Conservation (phyloP, 192 early-diverging fungal genomes). For the Rhizoclosmatium globosum region DNA sequence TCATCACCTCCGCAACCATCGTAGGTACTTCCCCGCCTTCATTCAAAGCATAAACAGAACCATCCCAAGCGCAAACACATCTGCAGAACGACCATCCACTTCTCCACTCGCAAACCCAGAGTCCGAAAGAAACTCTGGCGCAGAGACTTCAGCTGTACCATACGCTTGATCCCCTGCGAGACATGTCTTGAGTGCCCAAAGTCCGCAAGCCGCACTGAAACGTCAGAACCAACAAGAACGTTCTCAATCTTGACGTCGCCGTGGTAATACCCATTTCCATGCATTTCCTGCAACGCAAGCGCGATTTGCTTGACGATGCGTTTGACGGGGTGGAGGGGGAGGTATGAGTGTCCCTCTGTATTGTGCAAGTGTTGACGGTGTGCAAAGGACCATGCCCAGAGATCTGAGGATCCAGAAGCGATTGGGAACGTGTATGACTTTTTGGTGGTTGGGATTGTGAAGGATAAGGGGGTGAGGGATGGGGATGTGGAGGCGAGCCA, state of each 20-base stretch:
- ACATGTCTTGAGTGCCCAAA: slow-evolving; percentile 31
- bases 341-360: slow-evolving; percentile 4
- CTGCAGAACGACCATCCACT: slow-evolving; percentile 26
- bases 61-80: slow-evolving; percentile 43
- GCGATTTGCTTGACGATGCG: slow-evolving; percentile 55
- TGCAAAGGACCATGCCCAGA: slow-evolving; percentile 20
- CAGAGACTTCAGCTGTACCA: slow-evolving; percentile 15
- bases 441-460: not conserved
- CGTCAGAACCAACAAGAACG: slow-evolving; percentile 43
- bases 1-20: not conserved
- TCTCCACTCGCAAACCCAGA: not conserved
- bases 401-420: slow-evolving; percentile 12
- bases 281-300: slow-evolving; percentile 49
- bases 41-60: slow-evolving; percentile 23
- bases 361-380: not conserved
- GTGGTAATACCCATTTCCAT: slow-evolving; percentile 58
- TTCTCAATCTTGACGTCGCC: slow-evolving; percentile 72
- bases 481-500: not conserved
- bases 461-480: not conserved
- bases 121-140: slow-evolving; percentile 24
- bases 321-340: slow-evolving; percentile 23
- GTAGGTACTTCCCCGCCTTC: slow-evolving; percentile 17
- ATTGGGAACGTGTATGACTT: not conserved
- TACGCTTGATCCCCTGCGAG: slow-evolving; percentile 6
- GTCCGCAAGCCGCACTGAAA: slow-evolving; percentile 15